Percentiles rank a stretch among this genome's conserved stretches.
phyloP scores from a whole-genome alignment of 1,284 basidiomycete species.

The Erythrobasidium hasegawianum region DNA sequence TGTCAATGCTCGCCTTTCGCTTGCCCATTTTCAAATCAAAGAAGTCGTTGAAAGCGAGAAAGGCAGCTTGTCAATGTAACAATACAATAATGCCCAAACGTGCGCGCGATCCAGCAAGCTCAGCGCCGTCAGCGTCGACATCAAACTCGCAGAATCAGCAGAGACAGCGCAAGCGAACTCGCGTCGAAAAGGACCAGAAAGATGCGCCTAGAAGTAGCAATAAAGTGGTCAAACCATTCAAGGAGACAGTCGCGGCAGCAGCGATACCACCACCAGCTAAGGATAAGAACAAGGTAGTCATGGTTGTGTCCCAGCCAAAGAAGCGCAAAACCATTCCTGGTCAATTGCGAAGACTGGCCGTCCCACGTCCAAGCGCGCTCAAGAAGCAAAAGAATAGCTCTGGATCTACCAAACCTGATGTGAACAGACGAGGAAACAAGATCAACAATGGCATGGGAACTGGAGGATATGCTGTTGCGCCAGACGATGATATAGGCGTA shows the following conservation, averaged over 20 bases:
- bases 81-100: background rate
- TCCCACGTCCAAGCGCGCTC: conserved; percentile 13
- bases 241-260: background rate
- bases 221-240: background rate
- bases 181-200: background rate
- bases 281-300: conserved; percentile 1
- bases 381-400: conserved; percentile 2
- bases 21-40: conserved; percentile 41
- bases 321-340: conserved; percentile 28
- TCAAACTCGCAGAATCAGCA: conserved; percentile 2
- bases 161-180: background rate
- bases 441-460: conserved; percentile 34
- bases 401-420: conserved; percentile 22
- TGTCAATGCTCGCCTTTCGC: conserved; percentile 39
- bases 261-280: no score
- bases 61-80: no score
- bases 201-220: no score
- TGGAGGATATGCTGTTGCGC: conserved; percentile 26
- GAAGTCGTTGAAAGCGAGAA: background rate
- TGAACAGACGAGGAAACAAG: conserved; percentile 31
- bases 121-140: background rate
- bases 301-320: conserved; percentile 6
- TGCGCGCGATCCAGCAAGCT: background rate
- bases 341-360: conserved; percentile 25
- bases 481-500: background rate